Percentiles rank a stretch among this genome's conserved stretches.
Conservation (phyloP, 179 eudicot genomes). For the Sideroxylon spinosum region DNA sequence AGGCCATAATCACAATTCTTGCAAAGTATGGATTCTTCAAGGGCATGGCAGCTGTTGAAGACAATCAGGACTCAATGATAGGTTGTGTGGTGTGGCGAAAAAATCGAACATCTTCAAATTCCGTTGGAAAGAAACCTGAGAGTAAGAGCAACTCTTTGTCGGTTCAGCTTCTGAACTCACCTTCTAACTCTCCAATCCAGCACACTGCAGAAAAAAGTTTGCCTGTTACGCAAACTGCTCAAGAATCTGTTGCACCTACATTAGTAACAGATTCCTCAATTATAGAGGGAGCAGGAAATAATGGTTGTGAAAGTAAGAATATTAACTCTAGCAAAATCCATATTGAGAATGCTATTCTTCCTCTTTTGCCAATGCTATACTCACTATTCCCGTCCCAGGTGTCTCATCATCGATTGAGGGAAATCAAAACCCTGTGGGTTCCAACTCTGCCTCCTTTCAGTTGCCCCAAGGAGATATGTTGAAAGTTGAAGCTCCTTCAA, state of each 20-base stretch:
- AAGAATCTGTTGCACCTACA: constrained; percentile 15
- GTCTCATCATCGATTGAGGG: background rate
- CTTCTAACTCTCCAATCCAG: constrained; percentile 23
- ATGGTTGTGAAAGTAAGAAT: constrained; percentile 23
- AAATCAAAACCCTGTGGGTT: constrained; percentile 10
- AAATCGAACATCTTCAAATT: constrained; percentile 28
- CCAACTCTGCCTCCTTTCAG: constrained; percentile 16
- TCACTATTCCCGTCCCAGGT: constrained; percentile 2
- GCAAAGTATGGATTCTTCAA: constrained; percentile 73
- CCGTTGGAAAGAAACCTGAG: constrained; percentile 31
- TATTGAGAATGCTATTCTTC: constrained; percentile 17
- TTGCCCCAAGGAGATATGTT: constrained; percentile 17
- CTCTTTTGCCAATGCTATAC: background rate
- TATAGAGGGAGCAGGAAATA: constrained; percentile 18
- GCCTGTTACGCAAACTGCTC: constrained; percentile 21
- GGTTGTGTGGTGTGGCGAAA: constrained; percentile 85
- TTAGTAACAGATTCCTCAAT: constrained; percentile 19
- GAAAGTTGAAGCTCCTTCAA: constrained; percentile 23
- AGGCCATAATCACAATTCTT: constrained; percentile 58
- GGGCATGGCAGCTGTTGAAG: constrained; percentile 51
- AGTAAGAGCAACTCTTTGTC: constrained; percentile 18
- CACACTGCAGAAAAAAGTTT: constrained; percentile 22
- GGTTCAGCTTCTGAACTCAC: constrained; percentile 28
- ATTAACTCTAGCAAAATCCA: constrained; percentile 17
- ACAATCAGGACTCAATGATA: constrained; percentile 50